These are phyloP conservation scores for Camellia sinensis DNA, from an alignment of 148 eudicot genomes.

Conservation along the genomic window DNA sequence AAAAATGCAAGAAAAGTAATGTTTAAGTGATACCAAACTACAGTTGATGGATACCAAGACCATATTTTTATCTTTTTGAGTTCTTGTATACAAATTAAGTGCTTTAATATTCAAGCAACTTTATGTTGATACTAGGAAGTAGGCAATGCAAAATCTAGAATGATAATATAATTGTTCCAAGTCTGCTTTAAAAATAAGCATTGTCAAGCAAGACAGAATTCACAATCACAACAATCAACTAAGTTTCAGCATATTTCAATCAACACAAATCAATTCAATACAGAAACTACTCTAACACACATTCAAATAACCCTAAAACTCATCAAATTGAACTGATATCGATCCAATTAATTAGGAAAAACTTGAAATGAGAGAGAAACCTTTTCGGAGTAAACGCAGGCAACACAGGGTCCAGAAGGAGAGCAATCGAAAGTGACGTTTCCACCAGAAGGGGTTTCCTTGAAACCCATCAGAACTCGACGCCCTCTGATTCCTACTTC, in stretches of 20 bases:
- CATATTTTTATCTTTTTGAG: too few relatives aligned
- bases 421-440: constrained; percentile 74
- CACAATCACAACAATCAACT: neutral
- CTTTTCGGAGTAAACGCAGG: constrained; percentile 80
- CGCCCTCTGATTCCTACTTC: constrained; percentile 19
- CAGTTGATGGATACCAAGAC: too few relatives aligned
- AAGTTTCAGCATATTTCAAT: neutral
- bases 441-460: constrained; percentile 49
- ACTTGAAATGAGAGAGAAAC: constrained; percentile 22
- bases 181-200: neutral
- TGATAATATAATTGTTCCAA: too few relatives aligned
- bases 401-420: constrained; percentile 84
- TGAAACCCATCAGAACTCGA: constrained; percentile 52
- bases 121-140: too few relatives aligned
- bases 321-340: neutral
- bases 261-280: neutral
- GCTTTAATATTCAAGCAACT: too few relatives aligned
- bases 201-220: neutral
- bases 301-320: neutral
- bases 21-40: too few relatives aligned
- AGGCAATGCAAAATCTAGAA: too few relatives aligned
- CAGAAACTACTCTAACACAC: neutral
- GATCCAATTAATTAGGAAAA: neutral
- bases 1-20: too few relatives aligned
- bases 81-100: too few relatives aligned